Base-by-base conservation (phyloP, 768 basidiomycete species). In the Mycena belliarum region DNA sequence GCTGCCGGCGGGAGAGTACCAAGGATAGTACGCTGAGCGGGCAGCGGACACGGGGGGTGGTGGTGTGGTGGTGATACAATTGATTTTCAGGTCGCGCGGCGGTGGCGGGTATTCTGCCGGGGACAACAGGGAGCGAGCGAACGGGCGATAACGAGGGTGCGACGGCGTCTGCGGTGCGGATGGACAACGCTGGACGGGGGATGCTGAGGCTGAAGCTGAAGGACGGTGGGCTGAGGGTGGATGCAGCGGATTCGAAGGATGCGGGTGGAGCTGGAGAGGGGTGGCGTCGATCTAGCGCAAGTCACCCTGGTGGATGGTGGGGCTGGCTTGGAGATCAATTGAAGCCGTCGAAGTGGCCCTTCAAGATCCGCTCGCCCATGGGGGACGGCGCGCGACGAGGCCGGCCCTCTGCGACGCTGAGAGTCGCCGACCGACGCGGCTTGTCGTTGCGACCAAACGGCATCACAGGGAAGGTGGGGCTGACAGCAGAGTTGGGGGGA, bases 291-390 rank as follows among this genome's bases (percentile, higher is more conserved):
- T n/a, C n/a, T n/a, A n/a, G n/a, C n/a, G n/a, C n/a, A n/a, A n/a
- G n/a, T n/a, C n/a, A n/a, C n/a, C n/a, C n/a, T n/a, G n/a, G n/a
- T n/a, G n/a, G n/a, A 33, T 23, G 28, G 16, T 29, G 49, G 24
- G 25, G 23, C 55, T n/a, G 43, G 43, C 59, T n/a, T n/a, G n/a
- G n/a, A n/a, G 57, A 52, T 81, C 73, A 92, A 68, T 91, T 89
- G 79, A 94, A 94, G 47, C 92, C 88, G 68, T 94, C 92, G 65
- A 93, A 94, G 66, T 94, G 92, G 10, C 92, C 92, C 77, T 91
- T 94, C 64, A 94, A 81, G 59, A 94, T 93, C 57, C 92, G 80
- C 73, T 94, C 92, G 61, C 91, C 93, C 92, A 93, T 93, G 7
- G 91, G 91, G 37, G 89, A 91, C 20, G 91, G 91, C 3, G 88